These are phyloP conservation scores for Eruca vesicaria DNA, from an alignment of 441 rosid genomes.

Conservation along the genomic window DNA sequence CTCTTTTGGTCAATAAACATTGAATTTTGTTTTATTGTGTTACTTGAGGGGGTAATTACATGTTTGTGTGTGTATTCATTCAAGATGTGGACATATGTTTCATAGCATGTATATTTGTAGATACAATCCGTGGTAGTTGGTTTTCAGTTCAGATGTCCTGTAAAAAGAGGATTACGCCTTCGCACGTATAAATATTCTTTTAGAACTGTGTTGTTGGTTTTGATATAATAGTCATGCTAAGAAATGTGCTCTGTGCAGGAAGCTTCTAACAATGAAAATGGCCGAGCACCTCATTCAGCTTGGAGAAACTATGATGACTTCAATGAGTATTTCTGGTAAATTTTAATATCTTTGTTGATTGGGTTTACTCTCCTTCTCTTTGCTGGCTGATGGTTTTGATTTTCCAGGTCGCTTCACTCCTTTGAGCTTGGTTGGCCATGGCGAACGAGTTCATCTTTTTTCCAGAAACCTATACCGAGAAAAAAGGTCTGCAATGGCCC, in stretches of 20 bases:
- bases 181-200: slow-evolving; percentile 1
- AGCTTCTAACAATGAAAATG: slow-evolving; percentile 87
- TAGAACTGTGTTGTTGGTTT: not conserved
- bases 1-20: not conserved
- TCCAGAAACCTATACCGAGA: slow-evolving; percentile 68
- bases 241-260: slow-evolving; percentile 51
- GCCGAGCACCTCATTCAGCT: slow-evolving; percentile 91
- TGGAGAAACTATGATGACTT: slow-evolving; percentile 99
- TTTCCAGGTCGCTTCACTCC: slow-evolving; percentile 86
- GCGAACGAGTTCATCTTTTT: slow-evolving; percentile 66
- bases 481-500: slow-evolving; percentile 54
- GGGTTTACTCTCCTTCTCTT: not conserved
- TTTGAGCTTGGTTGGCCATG: slow-evolving; percentile 98
- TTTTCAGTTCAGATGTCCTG: not conserved
- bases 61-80: not conserved
- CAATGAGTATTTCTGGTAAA: slow-evolving; percentile 92
- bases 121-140: not conserved
- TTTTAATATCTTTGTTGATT: slow-evolving; percentile 4
- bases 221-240: not conserved
- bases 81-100: not conserved
- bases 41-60: slow-evolving; percentile 1
- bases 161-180: slow-evolving; percentile 9
- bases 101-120: slow-evolving; percentile 3
- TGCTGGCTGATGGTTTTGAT: slow-evolving; percentile 27
- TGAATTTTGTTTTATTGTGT: not conserved